A percentile compares a stretch with the other conserved stretches of the same genome.
phyloP scores from a whole-genome alignment of 306 rosid species.

The Albizia julibrissin region DNA sequence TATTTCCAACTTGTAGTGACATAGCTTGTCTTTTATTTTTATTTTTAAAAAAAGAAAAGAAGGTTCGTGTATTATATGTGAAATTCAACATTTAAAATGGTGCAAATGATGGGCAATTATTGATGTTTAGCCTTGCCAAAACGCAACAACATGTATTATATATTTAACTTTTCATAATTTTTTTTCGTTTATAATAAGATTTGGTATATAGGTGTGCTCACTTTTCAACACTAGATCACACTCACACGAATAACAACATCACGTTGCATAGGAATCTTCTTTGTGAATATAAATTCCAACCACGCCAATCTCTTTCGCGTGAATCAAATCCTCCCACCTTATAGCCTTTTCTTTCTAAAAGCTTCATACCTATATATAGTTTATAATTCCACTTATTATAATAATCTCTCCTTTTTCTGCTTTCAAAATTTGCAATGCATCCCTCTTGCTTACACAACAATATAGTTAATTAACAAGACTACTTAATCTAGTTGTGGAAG shows the following conservation, averaged over 20 bases:
- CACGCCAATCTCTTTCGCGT: not conserved
- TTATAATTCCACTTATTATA: not conserved
- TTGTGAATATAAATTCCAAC: not conserved
- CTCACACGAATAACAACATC: not conserved
- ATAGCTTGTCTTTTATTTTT: not conserved
- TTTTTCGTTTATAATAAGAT: not conserved
- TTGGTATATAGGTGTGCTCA: not conserved
- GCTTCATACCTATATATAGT: not conserved
- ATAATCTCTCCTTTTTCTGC: not conserved
- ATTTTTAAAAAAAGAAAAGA: too few relatives aligned
- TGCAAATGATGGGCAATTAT: conserved; percentile 5
- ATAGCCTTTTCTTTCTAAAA: not conserved
- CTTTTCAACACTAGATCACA: not conserved
- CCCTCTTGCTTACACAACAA: too few relatives aligned
- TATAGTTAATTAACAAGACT: too few relatives aligned
- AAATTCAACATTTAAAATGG: not conserved
- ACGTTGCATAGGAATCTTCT: conserved; percentile 13
- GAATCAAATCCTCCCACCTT: not conserved
- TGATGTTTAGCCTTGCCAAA: not conserved
- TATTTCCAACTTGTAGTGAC: not conserved
- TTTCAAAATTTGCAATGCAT: not conserved
- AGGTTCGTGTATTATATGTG: not conserved
- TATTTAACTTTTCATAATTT: not conserved
- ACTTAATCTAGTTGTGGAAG: too few relatives aligned
- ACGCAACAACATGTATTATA: not conserved